Evolutionary conservation across 1,284 basidiomycete species (phyloP).

Genomic region (Ustilago loliicola): DNA sequence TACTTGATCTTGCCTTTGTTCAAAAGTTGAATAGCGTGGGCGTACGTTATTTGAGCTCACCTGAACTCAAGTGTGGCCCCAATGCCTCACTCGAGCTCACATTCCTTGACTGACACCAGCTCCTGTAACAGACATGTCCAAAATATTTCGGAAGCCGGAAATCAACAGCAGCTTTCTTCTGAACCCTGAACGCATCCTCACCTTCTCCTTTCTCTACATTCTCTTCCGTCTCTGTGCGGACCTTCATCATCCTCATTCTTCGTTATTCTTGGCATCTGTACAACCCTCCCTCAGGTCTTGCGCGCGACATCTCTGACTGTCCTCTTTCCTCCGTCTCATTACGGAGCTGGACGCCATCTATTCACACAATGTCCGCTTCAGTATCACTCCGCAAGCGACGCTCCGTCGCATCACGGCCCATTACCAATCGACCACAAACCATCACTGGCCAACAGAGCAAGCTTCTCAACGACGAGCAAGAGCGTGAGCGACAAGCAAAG

Average conservation of each 20-base stretch:
- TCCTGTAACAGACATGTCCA: not conserved
- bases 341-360: not conserved
- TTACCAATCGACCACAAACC: conserved; percentile 49
- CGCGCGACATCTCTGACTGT: not conserved
- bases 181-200: conserved; percentile 6
- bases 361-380: conserved; percentile 26
- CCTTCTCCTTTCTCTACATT: not conserved
- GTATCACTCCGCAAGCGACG: conserved; percentile 44
- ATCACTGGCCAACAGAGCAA: conserved; percentile 50
- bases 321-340: not conserved
- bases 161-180: not conserved
- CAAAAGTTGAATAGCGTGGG: too few relatives aligned
- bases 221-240: not conserved
- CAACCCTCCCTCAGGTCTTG: not conserved
- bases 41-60: too few relatives aligned
- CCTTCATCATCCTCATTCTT: too few relatives aligned
- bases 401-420: conserved; percentile 34
- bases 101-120: too few relatives aligned
- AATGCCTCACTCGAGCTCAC: too few relatives aligned
- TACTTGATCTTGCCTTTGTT: too few relatives aligned
- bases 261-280: not conserved
- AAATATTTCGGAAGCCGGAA: conserved; percentile 12
- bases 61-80: too few relatives aligned
- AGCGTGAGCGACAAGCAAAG: conserved; percentile 42
- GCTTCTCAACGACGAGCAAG: conserved; percentile 41